These are phyloP conservation scores for Saxophila tyrrhenica DNA, from an alignment of 495 filamentous ascomycete genomes.

Conservation along the genomic window DNA sequence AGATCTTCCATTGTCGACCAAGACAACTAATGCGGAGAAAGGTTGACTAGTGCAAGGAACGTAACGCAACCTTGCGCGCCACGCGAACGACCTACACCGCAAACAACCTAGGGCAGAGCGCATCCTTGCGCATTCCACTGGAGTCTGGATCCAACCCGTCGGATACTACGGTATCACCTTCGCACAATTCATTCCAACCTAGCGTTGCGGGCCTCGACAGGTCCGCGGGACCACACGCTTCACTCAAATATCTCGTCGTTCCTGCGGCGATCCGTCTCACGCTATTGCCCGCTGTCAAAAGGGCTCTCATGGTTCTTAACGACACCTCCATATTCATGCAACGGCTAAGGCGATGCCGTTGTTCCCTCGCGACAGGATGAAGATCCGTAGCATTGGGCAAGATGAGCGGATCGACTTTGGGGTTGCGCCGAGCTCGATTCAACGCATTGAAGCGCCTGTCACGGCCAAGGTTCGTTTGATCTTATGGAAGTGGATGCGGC, in stretches of 20 bases:
- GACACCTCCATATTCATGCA: background rate
- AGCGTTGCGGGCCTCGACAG: too few relatives aligned
- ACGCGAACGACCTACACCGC: too few relatives aligned
- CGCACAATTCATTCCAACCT: too few relatives aligned
- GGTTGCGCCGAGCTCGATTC: background rate
- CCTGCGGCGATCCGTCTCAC: background rate
- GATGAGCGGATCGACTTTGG: background rate
- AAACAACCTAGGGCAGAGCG: too few relatives aligned
- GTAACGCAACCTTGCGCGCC: too few relatives aligned
- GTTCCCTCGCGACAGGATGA: background rate
- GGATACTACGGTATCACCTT: too few relatives aligned
- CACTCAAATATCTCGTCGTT: background rate
- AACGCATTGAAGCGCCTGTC: slow-evolving; percentile 47
- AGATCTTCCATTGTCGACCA: background rate
- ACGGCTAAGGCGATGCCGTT: background rate
- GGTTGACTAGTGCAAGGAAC: too few relatives aligned
- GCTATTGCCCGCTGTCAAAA: background rate
- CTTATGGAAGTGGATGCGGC: background rate
- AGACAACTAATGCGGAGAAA: background rate
- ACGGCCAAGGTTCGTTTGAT: slow-evolving; percentile 33
- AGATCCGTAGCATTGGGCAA: background rate
- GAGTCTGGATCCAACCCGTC: too few relatives aligned
- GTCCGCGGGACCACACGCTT: too few relatives aligned
- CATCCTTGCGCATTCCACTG: too few relatives aligned
- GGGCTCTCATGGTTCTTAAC: background rate